Evolutionary conservation across 768 basidiomycete genomes (phyloP), one percentile per base, ranked within the genome.

Genomic region (Boletus reticulatus): DNA sequence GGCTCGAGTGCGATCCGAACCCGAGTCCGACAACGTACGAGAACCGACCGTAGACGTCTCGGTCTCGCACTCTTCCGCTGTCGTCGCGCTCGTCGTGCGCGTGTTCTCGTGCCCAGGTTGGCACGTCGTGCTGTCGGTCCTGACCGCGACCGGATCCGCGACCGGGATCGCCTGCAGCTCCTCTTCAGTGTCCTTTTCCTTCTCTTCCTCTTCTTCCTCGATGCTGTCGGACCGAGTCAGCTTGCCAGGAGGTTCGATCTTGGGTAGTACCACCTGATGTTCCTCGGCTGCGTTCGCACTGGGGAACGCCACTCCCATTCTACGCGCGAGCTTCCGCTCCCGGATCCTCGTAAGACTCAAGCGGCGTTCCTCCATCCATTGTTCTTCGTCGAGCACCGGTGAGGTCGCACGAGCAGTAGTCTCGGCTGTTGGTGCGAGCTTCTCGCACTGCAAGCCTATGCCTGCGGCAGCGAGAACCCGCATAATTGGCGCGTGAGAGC

Each of bases 401-500:
- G 36, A n/a, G 12, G 52, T 32, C 12, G 43, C 9, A 38, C 51
- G 64, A 10, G 34, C 48, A 12, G 29, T 11, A 10, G 48, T 48
- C 14, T 62, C 67, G 1, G 36, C 3, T 3, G 45, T 38, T 4
- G 59, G 39, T 2, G 44, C 45, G 13, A 60, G 22, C 39, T 62
- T 66, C 44, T 73, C 72, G 4, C 64, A 63, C 11, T 56, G 43
- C 43, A 73, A 31, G 6, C 63, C 57, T 12, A 78, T 68, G 1
- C 85, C 85, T 0, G 90, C 87, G 4, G 82, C 82, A 36, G 78
- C 73, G 38, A 94, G 80, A 17, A 93, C 83, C 32, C 82, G 81
- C 48, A 76, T 68, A 49, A 96, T 86, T 1, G 89, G 84, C 0
- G 85, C 84, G 61, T 97, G 94, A 5, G 82, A 83, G 43, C 84